phyloP scores from a whole-genome alignment of 345 rosid genomes.

The Erucastrum elatum region DNA sequence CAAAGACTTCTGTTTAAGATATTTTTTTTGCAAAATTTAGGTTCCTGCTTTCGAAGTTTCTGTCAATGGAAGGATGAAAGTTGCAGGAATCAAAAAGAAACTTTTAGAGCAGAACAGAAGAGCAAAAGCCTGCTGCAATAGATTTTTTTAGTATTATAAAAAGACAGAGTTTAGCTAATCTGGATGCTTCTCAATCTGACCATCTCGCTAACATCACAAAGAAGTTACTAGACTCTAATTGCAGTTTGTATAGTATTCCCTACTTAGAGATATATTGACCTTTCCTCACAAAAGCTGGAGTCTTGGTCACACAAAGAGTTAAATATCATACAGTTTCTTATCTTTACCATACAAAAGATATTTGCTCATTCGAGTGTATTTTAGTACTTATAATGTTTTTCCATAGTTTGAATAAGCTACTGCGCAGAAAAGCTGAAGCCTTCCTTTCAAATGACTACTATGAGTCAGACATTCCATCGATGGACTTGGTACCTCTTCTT shows the following conservation, averaged over 20 bases:
- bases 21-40: no score
- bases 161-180: conserved; percentile 54
- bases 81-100: no score
- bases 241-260: conserved; percentile 62
- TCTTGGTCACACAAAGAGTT: not conserved
- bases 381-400: conserved; percentile 11
- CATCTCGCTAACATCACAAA: conserved; percentile 37
- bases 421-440: conserved; percentile 83
- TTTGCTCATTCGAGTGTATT: conserved; percentile 12
- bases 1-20: no score
- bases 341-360: not conserved
- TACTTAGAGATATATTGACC: conserved; percentile 59
- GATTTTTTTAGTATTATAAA: conserved; percentile 80
- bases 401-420: conserved; percentile 32
- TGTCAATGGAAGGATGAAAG: no score
- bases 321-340: conserved; percentile 3
- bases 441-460: conserved; percentile 86
- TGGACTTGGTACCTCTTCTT: conserved; percentile 70
- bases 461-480: conserved; percentile 76
- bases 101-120: conserved; percentile 31
- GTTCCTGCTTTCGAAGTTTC: no score
- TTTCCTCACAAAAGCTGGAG: not conserved
- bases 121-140: conserved; percentile 56
- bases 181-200: conserved; percentile 44
- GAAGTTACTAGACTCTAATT: conserved; percentile 36